Evolutionary conservation across 83 land plant species (phyloP), one percentile per base, ranked within the genome.

Genomic region (Picea abies): DNA sequence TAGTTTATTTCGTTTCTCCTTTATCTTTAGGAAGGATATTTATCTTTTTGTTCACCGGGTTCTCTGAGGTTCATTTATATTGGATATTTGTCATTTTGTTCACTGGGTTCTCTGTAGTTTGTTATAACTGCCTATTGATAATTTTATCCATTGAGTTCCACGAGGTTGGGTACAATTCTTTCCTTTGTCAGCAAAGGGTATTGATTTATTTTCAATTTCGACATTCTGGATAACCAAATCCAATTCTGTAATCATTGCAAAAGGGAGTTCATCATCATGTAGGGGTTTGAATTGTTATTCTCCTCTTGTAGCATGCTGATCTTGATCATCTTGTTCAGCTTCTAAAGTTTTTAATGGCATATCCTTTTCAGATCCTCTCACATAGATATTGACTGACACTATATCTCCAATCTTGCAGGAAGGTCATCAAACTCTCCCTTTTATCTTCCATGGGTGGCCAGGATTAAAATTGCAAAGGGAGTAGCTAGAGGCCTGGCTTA

Each of bases 401-500:
- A 3, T 41, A 41, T 19, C 56, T 77, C 49, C 63, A 77, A 14
- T 77, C 61, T 56, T 77, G 79, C 79, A 77, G 79, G 79, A 56
- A 77, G 79, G 12, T 77, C 79, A 77, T 77, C 63, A 77, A 58
- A 26, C 37, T 84, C 92, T 4, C 90, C 91, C 79, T 82, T 85
- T 25, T 90, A 86, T 79, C 72, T 94, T 0, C 79, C 91, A 20
- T 96, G 97, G 98, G 93, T 86, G 22, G 72, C 81, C 25, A 82
- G 98, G 67, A 76, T 96, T 15, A 87, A 82, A 78, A 93, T 96
- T 49, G 92, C 92, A n/a, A 86, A 84, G 75, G 98, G 98, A 19
- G 88, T 87, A 44, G 98, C 98, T 1, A 81, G 89, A 37, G 97
- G 95, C 22, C 85, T 96, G 22, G 84, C 93, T 12, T 91, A 86